These are phyloP conservation scores for Starmerella apis DNA, from an alignment of 805 yeast species.

Conservation along the genomic window DNA sequence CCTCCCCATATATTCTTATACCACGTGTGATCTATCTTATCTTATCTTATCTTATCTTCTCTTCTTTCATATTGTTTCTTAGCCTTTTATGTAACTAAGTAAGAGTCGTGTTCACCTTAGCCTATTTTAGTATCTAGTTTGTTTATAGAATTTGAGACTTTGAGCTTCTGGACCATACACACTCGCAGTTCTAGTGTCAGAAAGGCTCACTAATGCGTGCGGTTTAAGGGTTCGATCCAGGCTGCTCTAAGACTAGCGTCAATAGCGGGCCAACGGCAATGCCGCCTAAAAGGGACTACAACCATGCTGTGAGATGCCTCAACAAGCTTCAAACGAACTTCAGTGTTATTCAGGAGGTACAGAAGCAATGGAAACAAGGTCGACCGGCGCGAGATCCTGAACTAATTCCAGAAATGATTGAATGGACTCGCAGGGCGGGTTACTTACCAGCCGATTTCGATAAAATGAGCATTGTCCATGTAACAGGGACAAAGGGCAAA, in stretches of 20 bases:
- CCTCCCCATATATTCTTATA: not conserved
- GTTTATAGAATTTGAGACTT: no score
- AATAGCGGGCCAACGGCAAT: not conserved
- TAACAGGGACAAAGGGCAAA: constrained; percentile 97
- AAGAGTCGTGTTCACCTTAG: no score
- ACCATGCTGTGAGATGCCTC: constrained; percentile 75
- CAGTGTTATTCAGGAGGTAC: constrained; percentile 74
- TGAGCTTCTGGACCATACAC: no score
- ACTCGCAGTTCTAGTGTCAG: no score
- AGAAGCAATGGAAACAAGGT: constrained; percentile 44
- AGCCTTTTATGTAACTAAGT: not conserved
- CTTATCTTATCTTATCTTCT: not conserved
- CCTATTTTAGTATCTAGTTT: no score
- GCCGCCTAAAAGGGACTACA: constrained; percentile 19
- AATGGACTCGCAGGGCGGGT: constrained; percentile 65
- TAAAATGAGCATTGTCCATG: constrained; percentile 68
- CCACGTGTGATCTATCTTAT: not conserved
- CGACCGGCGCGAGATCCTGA: constrained; percentile 45
- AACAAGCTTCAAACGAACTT: constrained; percentile 86
- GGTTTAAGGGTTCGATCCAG: not conserved
- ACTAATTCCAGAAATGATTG: constrained; percentile 76
- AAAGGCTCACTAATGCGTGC: not conserved
- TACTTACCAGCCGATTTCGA: constrained; percentile 58
- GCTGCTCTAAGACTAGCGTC: not conserved
- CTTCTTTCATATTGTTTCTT: not conserved